Percentiles rank a stretch among this genome's conserved stretches.
Conservation (phyloP, 1,139 yeast species). For the Geotrichum klebahnii region DNA sequence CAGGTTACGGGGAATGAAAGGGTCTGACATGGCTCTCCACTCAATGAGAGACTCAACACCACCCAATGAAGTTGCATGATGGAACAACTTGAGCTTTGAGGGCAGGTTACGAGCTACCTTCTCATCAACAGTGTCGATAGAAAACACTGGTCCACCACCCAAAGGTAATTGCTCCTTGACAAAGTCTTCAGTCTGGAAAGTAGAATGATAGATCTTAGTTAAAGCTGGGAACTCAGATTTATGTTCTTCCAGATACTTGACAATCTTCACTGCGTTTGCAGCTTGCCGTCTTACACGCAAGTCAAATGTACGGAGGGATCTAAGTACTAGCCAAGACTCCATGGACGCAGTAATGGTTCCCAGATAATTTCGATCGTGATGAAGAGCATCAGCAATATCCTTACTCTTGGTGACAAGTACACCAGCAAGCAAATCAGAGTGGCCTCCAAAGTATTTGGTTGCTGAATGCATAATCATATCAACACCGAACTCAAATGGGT, state of each 20-base stretch:
- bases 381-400: constrained; percentile 46
- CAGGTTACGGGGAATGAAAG: constrained; percentile 50
- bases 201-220: constrained; percentile 59
- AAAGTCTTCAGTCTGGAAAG: constrained; percentile 63
- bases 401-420: constrained; percentile 59
- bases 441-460: constrained; percentile 89
- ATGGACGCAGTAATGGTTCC: constrained; percentile 79
- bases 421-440: constrained; percentile 87
- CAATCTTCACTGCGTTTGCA: constrained; percentile 58
- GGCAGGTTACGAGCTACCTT: constrained; percentile 64
- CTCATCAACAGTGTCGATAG: constrained; percentile 52
- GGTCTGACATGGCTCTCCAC: constrained; percentile 80
- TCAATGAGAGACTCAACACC: constrained; percentile 91
- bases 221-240: constrained; percentile 48
- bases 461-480: constrained; percentile 87
- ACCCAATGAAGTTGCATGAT: constrained; percentile 89
- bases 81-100: constrained; percentile 61
- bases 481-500: constrained; percentile 75
- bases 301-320: constrained; percentile 78
- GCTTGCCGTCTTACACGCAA: constrained; percentile 66
- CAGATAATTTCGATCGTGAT: constrained; percentile 58
- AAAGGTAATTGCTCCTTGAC: constrained; percentile 60
- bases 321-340: constrained; percentile 66
- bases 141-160: constrained; percentile 73
- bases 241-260: constrained; percentile 53